Conservation (phyloP, 139 green algal genomes). For the Tetradesmus obliquus region DNA sequence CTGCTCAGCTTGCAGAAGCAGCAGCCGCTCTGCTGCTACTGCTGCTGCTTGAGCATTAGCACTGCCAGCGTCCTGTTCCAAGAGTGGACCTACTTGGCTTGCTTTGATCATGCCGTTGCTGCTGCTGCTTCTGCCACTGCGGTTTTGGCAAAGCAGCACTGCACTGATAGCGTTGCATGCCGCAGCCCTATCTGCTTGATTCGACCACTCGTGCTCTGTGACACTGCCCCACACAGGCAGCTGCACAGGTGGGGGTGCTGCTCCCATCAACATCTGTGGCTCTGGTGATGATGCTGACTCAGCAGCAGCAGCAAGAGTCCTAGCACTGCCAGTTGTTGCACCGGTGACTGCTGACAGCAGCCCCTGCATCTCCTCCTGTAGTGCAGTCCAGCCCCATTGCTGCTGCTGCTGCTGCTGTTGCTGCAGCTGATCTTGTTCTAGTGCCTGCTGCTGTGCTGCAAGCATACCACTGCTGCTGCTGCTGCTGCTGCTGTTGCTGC, state of each 20-base stretch:
- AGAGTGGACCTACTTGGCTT: neutral
- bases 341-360: neutral
- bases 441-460: neutral
- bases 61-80: neutral
- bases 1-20: neutral
- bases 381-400: neutral
- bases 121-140: conserved; percentile 12
- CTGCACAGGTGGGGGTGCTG: neutral
- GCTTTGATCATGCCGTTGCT: neutral
- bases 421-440: neutral
- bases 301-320: neutral
- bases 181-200: neutral
- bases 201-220: neutral
- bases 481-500: neutral
- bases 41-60: neutral
- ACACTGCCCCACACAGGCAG: conserved; percentile 1
- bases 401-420: neutral
- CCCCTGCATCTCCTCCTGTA: neutral
- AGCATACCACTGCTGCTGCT: neutral
- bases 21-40: neutral
- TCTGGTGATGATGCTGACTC: neutral
- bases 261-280: neutral
- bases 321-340: neutral
- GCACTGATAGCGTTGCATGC: neutral
- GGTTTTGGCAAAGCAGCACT: neutral